Percentiles rank a stretch among this genome's conserved stretches.
phyloP scores from a whole-genome alignment of 2,329 filamentous ascomycete species.

The Colletotrichum lindemuthianum region DNA sequence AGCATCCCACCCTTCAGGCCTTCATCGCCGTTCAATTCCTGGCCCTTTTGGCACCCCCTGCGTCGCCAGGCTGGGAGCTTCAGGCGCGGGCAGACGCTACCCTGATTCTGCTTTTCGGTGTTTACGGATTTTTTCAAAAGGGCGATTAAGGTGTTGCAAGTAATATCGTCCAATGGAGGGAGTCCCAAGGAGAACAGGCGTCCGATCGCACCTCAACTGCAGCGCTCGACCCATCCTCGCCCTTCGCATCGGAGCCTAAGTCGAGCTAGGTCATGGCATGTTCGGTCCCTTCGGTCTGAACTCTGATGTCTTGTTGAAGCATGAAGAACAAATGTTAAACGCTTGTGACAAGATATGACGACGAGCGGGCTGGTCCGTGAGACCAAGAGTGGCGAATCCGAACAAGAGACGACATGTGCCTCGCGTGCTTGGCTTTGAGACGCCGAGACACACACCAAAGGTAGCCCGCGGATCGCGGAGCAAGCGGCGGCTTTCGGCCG shows the following conservation, averaged over 20 bases:
- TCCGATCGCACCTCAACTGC: conserved; percentile 19
- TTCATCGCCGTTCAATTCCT: neutral
- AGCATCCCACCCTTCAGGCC: too few relatives aligned
- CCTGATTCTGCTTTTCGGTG: conserved; percentile 8
- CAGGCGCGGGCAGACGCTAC: conserved; percentile 15
- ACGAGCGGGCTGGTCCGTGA: conserved; percentile 22
- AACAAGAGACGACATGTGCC: conserved; percentile 29
- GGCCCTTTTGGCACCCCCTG: neutral
- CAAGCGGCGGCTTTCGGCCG: too few relatives aligned
- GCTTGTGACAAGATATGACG: conserved; percentile 25
- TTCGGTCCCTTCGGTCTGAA: conserved; percentile 27
- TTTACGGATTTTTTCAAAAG: neutral
- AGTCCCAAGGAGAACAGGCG: conserved; percentile 12
- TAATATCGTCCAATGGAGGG: conserved; percentile 29
- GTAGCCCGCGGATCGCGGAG: too few relatives aligned
- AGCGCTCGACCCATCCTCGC: conserved; percentile 3
- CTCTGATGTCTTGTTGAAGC: conserved; percentile 21
- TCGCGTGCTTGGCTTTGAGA: neutral
- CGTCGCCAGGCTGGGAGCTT: conserved; percentile 9
- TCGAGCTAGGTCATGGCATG: conserved; percentile 20
- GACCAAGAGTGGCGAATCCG: conserved; percentile 13
- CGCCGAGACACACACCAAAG: conserved; percentile 4
- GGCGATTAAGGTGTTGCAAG: conserved; percentile 19
- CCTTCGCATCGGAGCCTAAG: conserved; percentile 30
- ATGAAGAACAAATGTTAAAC: conserved; percentile 11